phyloP scores from a whole-genome alignment of 202 grass and related monocot species.

The Dendrocalamus latiflorus region DNA sequence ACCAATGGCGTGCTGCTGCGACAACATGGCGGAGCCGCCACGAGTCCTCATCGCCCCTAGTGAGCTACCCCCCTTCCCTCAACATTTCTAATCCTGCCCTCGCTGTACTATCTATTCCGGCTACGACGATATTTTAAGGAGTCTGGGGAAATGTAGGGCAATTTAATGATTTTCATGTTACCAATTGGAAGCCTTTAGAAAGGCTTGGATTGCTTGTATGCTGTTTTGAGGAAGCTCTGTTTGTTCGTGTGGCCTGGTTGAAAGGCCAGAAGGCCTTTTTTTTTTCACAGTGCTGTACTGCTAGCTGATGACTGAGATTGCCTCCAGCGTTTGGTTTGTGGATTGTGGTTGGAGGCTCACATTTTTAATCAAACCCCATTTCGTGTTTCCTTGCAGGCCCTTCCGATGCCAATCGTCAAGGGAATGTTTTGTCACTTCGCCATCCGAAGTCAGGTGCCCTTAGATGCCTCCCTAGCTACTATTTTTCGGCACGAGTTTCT shows the following conservation, averaged over 20 bases:
- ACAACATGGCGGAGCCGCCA: constrained; percentile 30
- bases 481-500: not conserved
- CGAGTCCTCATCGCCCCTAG: constrained; percentile 28
- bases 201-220: not conserved
- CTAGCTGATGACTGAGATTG: not conserved
- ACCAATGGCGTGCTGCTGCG: constrained; percentile 35
- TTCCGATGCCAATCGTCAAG: constrained; percentile 26
- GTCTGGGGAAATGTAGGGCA: not conserved
- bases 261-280: not conserved
- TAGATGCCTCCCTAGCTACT: not conserved
- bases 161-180: not conserved
- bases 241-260: not conserved
- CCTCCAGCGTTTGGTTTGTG: not conserved
- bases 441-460: constrained; percentile 68
- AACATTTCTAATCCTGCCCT: not conserved
- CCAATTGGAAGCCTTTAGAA: not conserved
- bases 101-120: no score
- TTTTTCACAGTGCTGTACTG: not conserved
- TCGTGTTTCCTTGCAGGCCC: constrained; percentile 23
- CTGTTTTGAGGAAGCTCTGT: not conserved
- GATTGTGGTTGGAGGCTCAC: not conserved
- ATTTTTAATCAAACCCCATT: not conserved
- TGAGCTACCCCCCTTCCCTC: no score
- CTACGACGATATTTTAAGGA: not conserved
- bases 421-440: constrained; percentile 44